A percentile compares a stretch with the other conserved stretches of the same genome.
phyloP scores from a whole-genome alignment of 306 rosid species.

The Cucumis hystrix region DNA sequence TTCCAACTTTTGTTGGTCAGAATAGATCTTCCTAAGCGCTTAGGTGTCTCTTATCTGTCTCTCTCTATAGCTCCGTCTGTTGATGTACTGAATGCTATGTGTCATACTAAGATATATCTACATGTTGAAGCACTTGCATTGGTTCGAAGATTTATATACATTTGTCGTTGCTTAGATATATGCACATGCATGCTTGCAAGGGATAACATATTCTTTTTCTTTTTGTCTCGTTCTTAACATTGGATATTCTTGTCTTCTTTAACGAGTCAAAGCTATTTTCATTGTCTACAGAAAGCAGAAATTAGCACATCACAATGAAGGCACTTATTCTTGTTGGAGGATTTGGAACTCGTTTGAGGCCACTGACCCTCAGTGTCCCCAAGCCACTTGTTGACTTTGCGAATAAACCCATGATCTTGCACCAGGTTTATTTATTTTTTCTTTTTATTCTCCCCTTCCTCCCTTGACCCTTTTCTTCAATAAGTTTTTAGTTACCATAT shows the following conservation, averaged over 20 bases:
- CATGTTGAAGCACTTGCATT: neutral
- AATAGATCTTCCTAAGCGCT: neutral
- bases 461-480: neutral
- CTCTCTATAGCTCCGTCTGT: neutral
- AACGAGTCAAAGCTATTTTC: neutral
- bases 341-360: constrained; percentile 98
- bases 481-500: neutral
- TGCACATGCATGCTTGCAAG: neutral
- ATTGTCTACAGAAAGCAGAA: constrained; percentile 5
- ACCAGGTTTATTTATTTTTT: constrained; percentile 51
- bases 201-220: neutral
- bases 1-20: neutral
- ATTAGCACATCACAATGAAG: constrained; percentile 38
- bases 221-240: neutral
- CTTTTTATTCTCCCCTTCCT: neutral
- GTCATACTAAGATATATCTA: neutral
- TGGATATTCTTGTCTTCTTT: neutral
- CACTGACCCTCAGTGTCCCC: constrained; percentile 94
- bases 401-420: constrained; percentile 98
- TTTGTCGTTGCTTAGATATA: neutral
- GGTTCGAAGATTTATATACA: neutral
- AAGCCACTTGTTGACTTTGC: constrained; percentile 99
- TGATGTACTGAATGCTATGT: neutral
- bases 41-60: neutral
- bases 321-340: constrained; percentile 98